Percentiles rank a stretch among this genome's conserved stretches.
Conservation (phyloP, 805 yeast genomes). For the Candida nemodendra region DNA sequence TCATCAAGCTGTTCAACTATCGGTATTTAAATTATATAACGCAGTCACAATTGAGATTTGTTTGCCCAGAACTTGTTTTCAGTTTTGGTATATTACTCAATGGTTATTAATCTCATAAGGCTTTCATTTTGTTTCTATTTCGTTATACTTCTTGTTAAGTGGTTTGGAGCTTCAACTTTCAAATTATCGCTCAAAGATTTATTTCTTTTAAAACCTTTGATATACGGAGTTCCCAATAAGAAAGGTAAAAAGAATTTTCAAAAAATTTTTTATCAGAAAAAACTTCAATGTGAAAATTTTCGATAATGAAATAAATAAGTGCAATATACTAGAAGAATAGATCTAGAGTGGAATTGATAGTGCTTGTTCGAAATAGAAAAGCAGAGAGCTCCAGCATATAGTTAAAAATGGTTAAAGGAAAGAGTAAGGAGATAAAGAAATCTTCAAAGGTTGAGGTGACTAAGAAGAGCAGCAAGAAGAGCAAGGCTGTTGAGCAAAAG, state of each 20-base stretch:
- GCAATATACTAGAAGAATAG: background rate
- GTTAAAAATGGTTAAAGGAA: conserved; percentile 29
- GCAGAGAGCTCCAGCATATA: background rate
- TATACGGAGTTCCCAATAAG: too few relatives aligned
- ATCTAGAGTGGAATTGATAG: background rate
- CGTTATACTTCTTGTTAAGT: too few relatives aligned
- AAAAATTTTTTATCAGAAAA: conserved; percentile 9
- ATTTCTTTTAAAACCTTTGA: background rate
- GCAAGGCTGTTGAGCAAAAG: conserved; percentile 13
- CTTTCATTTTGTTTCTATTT: too few relatives aligned
- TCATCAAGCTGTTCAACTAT: too few relatives aligned
- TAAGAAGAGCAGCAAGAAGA: conserved; percentile 15
- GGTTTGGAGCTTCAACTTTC: too few relatives aligned
- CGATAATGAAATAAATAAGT: background rate
- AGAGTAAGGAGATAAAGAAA: conserved; percentile 27
- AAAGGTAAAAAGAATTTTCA: too few relatives aligned
- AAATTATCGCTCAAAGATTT: too few relatives aligned
- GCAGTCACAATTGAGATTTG: too few relatives aligned
- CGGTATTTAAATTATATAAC: too few relatives aligned
- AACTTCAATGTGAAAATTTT: conserved; percentile 8
- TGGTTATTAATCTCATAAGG: too few relatives aligned
- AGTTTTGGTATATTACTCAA: too few relatives aligned
- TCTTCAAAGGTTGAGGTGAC: conserved; percentile 18
- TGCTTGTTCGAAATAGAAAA: background rate
- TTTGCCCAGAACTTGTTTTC: background rate